Base-by-base conservation (phyloP, 2,329 filamentous ascomycete species). In the Xylaria sp. region DNA sequence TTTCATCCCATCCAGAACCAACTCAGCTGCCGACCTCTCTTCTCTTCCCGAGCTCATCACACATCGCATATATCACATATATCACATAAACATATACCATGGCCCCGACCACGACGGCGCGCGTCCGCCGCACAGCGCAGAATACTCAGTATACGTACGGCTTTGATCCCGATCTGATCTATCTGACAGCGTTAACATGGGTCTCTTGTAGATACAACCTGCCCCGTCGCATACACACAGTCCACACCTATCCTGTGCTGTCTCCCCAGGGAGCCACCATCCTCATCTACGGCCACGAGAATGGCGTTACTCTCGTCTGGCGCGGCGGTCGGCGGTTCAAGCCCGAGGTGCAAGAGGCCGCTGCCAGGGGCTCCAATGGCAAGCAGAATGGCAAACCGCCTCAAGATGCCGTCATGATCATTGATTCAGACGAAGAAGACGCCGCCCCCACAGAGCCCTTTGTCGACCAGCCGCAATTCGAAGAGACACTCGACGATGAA, bases 191-290 rank as follows among this genome's bases (percentile, higher is more conserved):
- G 48, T 47, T n/a, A 63, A n/a, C 13, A 72, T 64, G 29, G 32
- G 23, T 2, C 62, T 37, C 44, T 44, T 16, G 40, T 58, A 91
- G 89, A 68, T 90, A 90, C 72, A 86, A 89, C 66, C 79, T 90
- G 37, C 81, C 84, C 50, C 83, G 86, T 68, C 87, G 88, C 68
- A 82, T 90, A 57, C 83, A 90, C 77, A 83, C 88, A 74, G 83
- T 89, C 59, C 87, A 89, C 72, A 84, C 84, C 3, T 91, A 91
- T 74, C 89, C 89, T 0, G 81, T 89, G 21, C 83, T 84, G 66
- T 90, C 89, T 1, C 84, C 88, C 1, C 89, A 91, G 74, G 89
- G 89, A 42, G 89, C 89, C 6, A 88, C 85, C 2, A 85, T 91
- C 74, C 77, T 91, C 29, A 79, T 91, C 53, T 90, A 90, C 73